Conservation (phyloP, 805 yeast genomes). For the Starmerella powellii region DNA sequence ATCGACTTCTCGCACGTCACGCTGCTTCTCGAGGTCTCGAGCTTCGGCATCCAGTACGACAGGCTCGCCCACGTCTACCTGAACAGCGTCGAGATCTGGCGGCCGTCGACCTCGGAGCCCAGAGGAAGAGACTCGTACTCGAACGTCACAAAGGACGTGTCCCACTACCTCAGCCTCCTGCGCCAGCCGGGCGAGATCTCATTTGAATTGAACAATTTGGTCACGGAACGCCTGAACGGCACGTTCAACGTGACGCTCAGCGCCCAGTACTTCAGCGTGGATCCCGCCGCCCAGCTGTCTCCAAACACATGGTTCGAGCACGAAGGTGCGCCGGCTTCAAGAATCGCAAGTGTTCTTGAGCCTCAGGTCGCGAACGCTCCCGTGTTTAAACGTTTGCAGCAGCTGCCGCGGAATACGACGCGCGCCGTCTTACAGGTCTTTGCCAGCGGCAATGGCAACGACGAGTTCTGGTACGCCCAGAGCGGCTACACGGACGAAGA, state of each 20-base stretch:
- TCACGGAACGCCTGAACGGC: conserved; percentile 46
- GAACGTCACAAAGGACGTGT: conserved; percentile 53
- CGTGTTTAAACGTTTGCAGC: conserved; percentile 15
- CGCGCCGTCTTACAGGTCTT: conserved; percentile 44
- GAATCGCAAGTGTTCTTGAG: not conserved
- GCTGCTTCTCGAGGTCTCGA: conserved; percentile 25
- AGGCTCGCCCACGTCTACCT: conserved; percentile 36
- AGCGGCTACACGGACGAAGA: conserved; percentile 2
- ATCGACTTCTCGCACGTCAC: conserved; percentile 28
- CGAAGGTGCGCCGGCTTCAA: conserved; percentile 1
- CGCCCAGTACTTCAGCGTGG: conserved; percentile 38
- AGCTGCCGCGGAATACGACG: conserved; percentile 44
- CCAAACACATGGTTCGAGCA: conserved; percentile 13
- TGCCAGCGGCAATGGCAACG: conserved; percentile 63
- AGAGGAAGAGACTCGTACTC: conserved; percentile 37
- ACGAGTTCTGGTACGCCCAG: conserved; percentile 66
- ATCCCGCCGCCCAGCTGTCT: not conserved
- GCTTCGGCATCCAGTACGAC: conserved; percentile 31
- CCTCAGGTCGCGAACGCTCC: conserved; percentile 7
- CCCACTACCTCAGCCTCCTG: conserved; percentile 44
- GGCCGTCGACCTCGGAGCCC: conserved; percentile 69
- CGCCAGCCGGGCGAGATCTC: conserved; percentile 31
- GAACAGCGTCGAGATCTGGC: conserved; percentile 54
- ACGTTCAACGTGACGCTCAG: conserved; percentile 42
- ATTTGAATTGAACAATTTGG: conserved; percentile 53